Conservation (phyloP, 2,329 filamentous ascomycete species). For the Trichoderma aggressivum region DNA sequence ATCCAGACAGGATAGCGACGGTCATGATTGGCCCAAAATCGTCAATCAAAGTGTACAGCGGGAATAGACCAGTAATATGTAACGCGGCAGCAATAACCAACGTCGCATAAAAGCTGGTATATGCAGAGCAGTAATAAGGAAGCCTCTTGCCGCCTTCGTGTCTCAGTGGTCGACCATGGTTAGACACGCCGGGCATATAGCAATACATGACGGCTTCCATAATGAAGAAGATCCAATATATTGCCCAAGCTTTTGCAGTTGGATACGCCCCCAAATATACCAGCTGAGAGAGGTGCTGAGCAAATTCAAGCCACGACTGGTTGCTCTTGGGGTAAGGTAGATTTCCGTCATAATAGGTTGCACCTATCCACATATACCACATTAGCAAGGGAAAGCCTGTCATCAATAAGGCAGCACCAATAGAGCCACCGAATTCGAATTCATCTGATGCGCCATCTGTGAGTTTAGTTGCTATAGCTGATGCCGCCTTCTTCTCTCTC, state of each 20-base stretch:
- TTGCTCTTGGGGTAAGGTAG: slow-evolving; percentile 65
- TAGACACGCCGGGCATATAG: slow-evolving; percentile 79
- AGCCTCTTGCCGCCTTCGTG: slow-evolving; percentile 82
- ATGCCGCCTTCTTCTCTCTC: neutral
- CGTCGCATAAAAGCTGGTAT: slow-evolving; percentile 83
- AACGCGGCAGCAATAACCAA: slow-evolving; percentile 65
- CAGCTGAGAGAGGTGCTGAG: slow-evolving; percentile 64
- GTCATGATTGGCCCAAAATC: slow-evolving; percentile 92
- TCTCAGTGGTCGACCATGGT: slow-evolving; percentile 81
- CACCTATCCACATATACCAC: slow-evolving; percentile 99
- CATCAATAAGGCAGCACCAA: slow-evolving; percentile 83
- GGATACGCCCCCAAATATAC: slow-evolving; percentile 85
- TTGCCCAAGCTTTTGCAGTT: slow-evolving; percentile 75
- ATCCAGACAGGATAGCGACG: slow-evolving; percentile 89
- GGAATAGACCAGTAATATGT: slow-evolving; percentile 81
- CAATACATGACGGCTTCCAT: slow-evolving; percentile 82
- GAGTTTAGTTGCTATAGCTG: neutral
- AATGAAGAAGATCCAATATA: slow-evolving; percentile 92
- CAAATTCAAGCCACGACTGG: slow-evolving; percentile 69
- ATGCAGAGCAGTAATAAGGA: slow-evolving; percentile 89
- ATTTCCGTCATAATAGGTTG: slow-evolving; percentile 85
- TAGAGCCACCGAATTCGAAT: slow-evolving; percentile 82
- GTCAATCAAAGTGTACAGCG: slow-evolving; percentile 86
- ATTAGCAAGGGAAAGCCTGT: slow-evolving; percentile 88
- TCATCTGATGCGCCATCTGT: slow-evolving; percentile 43